phyloP scores from a whole-genome alignment of 768 basidiomycete genomes.

The Astraeus odoratus region DNA sequence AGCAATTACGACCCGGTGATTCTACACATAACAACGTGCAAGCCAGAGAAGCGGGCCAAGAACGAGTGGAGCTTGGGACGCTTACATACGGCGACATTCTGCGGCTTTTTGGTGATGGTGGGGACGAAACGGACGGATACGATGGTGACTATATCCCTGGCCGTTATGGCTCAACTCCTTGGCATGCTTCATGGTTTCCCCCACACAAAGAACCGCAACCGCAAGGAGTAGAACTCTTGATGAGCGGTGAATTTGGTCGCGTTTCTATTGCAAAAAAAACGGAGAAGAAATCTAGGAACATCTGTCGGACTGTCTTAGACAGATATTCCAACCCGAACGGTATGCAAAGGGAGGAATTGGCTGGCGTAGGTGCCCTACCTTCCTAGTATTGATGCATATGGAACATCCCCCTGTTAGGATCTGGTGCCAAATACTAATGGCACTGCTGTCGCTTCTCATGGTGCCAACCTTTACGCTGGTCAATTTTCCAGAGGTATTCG shows the following conservation, averaged over 20 bases:
- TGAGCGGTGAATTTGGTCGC: slow-evolving; percentile 75
- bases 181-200: slow-evolving; percentile 29
- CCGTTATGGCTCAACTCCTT: slow-evolving; percentile 25
- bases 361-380: slow-evolving; percentile 37
- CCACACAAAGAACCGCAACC: slow-evolving; percentile 51
- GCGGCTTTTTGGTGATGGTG: slow-evolving; percentile 9
- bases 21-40: slow-evolving; percentile 6
- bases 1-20: slow-evolving; percentile 14
- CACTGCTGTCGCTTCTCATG: slow-evolving; percentile 68
- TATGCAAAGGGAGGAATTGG: slow-evolving; percentile 45
- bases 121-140: slow-evolving; percentile 3
- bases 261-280: slow-evolving; percentile 44
- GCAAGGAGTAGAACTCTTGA: slow-evolving; percentile 57
- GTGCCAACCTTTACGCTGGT: slow-evolving; percentile 74
- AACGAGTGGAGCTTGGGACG: neutral
- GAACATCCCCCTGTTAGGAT: slow-evolving; percentile 36
- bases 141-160: slow-evolving; percentile 21
- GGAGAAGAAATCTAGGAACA: slow-evolving; percentile 36
- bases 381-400: neutral
- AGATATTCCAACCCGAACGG: slow-evolving; percentile 30
- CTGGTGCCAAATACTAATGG: slow-evolving; percentile 76
- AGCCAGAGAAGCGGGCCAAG: neutral
- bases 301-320: slow-evolving; percentile 43
- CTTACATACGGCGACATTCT: slow-evolving; percentile 22
- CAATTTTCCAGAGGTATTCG: slow-evolving; percentile 70